These are phyloP conservation scores for Vigna angularis DNA, from an alignment of 306 rosid genomes.

Conservation along the genomic window DNA sequence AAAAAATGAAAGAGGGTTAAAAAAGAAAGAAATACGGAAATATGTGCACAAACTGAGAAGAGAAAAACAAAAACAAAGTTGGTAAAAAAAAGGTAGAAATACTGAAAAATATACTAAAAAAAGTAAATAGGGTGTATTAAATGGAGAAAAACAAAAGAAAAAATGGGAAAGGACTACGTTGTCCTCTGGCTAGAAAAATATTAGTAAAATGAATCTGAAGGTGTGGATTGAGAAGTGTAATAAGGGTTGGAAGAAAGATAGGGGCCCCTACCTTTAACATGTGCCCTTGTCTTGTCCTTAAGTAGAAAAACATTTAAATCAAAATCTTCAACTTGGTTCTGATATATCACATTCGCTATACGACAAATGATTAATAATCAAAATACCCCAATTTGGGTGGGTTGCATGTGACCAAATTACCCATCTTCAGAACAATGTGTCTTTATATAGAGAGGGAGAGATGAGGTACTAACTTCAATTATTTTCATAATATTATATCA, in stretches of 20 bases:
- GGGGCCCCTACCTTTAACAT: constrained; percentile 59
- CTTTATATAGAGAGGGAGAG: background rate
- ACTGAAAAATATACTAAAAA: background rate
- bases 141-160: constrained; percentile 62
- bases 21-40: background rate
- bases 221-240: background rate
- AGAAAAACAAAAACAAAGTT: too few relatives aligned
- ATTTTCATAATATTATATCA: too few relatives aligned
- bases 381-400: constrained; percentile 47
- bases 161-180: constrained; percentile 59
- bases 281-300: constrained; percentile 77
- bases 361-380: constrained; percentile 44
- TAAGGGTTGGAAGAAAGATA: constrained; percentile 42
- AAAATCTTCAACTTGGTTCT: constrained; percentile 51
- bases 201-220: background rate
- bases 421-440: constrained; percentile 27
- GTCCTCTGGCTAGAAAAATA: constrained; percentile 46
- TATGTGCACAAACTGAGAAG: background rate
- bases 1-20: too few relatives aligned
- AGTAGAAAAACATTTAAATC: constrained; percentile 74
- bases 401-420: constrained; percentile 50
- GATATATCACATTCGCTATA: constrained; percentile 49
- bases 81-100: background rate
- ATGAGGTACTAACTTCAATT: background rate
- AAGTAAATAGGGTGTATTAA: background rate